These are phyloP conservation scores for Cordia subcordata DNA, from an alignment of 257 asterid genomes.

Conservation along the genomic window DNA sequence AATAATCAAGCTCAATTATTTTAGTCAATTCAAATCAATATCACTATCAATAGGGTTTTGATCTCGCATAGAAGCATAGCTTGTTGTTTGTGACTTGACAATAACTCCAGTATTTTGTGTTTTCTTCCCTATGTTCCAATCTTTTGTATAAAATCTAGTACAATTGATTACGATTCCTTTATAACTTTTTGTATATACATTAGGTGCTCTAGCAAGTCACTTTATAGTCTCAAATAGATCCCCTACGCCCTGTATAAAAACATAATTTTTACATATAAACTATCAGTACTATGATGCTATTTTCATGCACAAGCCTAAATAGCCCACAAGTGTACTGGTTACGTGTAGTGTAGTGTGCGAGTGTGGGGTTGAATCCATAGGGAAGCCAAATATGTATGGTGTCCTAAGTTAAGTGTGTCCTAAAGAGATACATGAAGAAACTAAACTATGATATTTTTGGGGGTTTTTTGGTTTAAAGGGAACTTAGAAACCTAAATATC, in stretches of 20 bases:
- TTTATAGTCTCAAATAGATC: not conserved
- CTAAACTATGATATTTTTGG: no score
- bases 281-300: not conserved
- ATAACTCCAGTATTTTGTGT: constrained; percentile 7
- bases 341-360: no score
- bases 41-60: not conserved
- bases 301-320: no score
- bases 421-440: no score
- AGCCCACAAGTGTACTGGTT: no score
- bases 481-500: no score
- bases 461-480: no score
- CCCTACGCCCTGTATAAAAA: not conserved
- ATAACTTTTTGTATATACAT: not conserved
- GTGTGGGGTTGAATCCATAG: no score
- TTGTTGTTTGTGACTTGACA: not conserved
- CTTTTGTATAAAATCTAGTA: not conserved
- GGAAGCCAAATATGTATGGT: no score
- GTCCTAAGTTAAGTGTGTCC: no score
- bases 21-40: not conserved
- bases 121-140: not conserved
- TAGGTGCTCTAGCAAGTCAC: not conserved
- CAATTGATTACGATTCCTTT: not conserved
- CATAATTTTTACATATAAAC: not conserved
- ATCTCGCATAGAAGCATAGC: not conserved
- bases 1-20: not conserved